A percentile compares a stretch with the other conserved stretches of the same genome.
phyloP scores from a whole-genome alignment of 1,284 basidiomycete species.

The Pseudozyma tsukubaensis region DNA sequence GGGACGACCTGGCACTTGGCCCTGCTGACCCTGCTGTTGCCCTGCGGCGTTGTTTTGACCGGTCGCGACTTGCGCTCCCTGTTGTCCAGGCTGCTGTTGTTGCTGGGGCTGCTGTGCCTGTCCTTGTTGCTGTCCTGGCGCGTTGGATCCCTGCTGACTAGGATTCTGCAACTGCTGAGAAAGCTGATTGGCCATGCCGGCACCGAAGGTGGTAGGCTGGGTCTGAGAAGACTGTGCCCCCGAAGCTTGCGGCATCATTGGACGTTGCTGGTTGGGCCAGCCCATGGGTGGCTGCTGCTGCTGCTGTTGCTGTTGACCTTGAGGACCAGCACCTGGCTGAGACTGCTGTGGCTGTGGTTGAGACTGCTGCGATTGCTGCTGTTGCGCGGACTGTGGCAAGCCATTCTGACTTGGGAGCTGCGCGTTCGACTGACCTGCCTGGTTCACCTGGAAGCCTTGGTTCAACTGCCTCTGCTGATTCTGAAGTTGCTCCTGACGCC shows the following conservation, averaged over 20 bases:
- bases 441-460: slow-evolving; percentile 30
- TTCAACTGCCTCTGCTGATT: slow-evolving; percentile 46
- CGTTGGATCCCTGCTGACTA: slow-evolving; percentile 5
- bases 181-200: slow-evolving; percentile 14
- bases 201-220: slow-evolving; percentile 29
- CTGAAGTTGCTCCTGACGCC: slow-evolving; percentile 47
- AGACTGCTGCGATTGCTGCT: slow-evolving; percentile 18
- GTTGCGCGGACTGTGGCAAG: slow-evolving; percentile 31
- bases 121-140: slow-evolving; percentile 22
- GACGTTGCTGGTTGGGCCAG: slow-evolving; percentile 39
- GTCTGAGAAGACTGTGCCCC: slow-evolving; percentile 27
- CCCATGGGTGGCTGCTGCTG: slow-evolving; percentile 23
- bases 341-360: slow-evolving; percentile 14
- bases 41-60: slow-evolving; percentile 12
- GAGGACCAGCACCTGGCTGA: slow-evolving; percentile 8
- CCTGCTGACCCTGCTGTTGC: slow-evolving; percentile 28
- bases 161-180: slow-evolving; percentile 30
- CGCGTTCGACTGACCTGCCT: slow-evolving; percentile 8
- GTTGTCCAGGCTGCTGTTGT: slow-evolving; percentile 34
- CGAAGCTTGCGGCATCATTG: slow-evolving; percentile 30
- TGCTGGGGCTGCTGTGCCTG: slow-evolving; percentile 28
- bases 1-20: slow-evolving; percentile 33
- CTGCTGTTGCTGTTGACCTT: slow-evolving; percentile 9
- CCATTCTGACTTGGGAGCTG: slow-evolving; percentile 20
- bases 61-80: slow-evolving; percentile 1